These are phyloP conservation scores for Basidiobolus meristosporus DNA, from an alignment of 371 early-diverging fungal genomes.

Conservation along the genomic window DNA sequence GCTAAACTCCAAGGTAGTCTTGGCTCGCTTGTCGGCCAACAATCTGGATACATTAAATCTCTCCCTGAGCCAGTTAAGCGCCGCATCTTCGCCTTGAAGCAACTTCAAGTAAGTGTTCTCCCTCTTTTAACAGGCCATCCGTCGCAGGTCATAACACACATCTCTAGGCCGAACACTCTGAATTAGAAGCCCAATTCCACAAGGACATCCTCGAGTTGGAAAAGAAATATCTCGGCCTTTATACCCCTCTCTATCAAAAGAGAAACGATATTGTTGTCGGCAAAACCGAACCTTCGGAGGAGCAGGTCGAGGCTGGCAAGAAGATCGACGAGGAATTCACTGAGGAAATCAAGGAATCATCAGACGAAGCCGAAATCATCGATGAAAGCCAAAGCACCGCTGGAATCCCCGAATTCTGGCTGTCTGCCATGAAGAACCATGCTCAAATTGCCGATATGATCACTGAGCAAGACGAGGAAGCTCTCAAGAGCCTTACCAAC, in stretches of 20 bases:
- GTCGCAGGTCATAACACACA: constrained; percentile 6
- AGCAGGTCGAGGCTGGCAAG: constrained; percentile 45
- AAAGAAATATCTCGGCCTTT: constrained; percentile 71
- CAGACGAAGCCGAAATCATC: constrained; percentile 9
- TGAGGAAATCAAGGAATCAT: constrained; percentile 20
- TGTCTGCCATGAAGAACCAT: constrained; percentile 72
- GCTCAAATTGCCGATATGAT: constrained; percentile 59
- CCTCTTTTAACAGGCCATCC: too few relatives aligned
- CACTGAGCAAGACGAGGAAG: constrained; percentile 74
- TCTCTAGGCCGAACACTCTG: constrained; percentile 62
- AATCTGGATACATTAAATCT: constrained; percentile 64
- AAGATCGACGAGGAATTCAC: constrained; percentile 29
- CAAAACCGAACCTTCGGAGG: constrained; percentile 65
- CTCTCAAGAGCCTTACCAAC: constrained; percentile 64
- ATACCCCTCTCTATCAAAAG: constrained; percentile 71
- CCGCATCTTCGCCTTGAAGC: constrained; percentile 63
- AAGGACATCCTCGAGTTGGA: constrained; percentile 79
- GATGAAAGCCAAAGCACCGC: background rate
- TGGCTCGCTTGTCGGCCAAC: constrained; percentile 51
- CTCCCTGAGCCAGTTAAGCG: constrained; percentile 55
- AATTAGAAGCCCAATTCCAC: constrained; percentile 65
- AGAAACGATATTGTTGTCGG: constrained; percentile 48
- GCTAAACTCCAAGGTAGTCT: constrained; percentile 48
- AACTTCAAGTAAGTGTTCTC: constrained; percentile 3
- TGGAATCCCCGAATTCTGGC: constrained; percentile 86